Evolutionary conservation across 495 filamentous ascomycete genomes (phyloP).

Genomic region (Xylaria castorea): DNA sequence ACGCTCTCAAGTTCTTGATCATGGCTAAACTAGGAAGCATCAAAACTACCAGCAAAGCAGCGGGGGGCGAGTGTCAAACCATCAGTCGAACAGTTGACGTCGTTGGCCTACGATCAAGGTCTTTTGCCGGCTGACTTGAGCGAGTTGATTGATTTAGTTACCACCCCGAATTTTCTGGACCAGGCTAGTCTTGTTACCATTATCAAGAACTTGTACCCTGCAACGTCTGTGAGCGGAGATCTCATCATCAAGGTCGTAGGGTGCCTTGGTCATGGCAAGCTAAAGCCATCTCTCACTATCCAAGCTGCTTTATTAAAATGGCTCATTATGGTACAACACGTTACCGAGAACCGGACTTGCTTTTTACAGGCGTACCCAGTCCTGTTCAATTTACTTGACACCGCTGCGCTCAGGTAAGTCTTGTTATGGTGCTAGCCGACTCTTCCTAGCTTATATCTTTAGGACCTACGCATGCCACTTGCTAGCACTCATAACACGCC

Average conservation of each 20-base stretch:
- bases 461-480: conserved; percentile 77
- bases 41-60: conserved; percentile 57
- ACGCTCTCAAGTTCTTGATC: not conserved
- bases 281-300: conserved; percentile 74
- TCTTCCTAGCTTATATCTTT: conserved; percentile 11
- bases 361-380: conserved; percentile 77
- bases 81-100: conserved; percentile 55
- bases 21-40: conserved; percentile 45
- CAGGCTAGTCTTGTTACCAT: conserved; percentile 72
- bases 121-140: conserved; percentile 65
- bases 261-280: conserved; percentile 76
- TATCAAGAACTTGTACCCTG: conserved; percentile 78
- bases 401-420: conserved; percentile 70
- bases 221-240: conserved; percentile 64
- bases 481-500: conserved; percentile 79
- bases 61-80: conserved; percentile 51
- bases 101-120: conserved; percentile 69
- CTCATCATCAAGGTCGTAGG: conserved; percentile 72
- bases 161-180: conserved; percentile 71
- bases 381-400: conserved; percentile 84
- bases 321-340: conserved; percentile 79
- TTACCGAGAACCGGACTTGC: conserved; percentile 68
- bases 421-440: not conserved
- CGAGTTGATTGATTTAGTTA: conserved; percentile 70
- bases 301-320: conserved; percentile 77